Evolutionary conservation across 345 rosid genomes (phyloP).

Genomic region (Excoecaria agallocha): DNA sequence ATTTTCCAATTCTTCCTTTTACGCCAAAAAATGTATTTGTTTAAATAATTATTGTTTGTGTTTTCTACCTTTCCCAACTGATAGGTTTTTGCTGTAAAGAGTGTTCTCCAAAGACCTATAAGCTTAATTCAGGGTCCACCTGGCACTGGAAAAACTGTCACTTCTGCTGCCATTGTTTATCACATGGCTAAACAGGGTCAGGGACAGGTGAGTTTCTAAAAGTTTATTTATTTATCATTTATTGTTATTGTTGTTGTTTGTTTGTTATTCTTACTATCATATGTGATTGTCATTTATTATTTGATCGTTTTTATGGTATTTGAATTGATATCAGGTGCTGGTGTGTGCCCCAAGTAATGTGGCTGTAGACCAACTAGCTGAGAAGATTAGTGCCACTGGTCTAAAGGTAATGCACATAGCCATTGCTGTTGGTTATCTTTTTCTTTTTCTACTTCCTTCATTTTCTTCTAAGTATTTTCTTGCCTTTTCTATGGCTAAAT

Average conservation of each 20-base stretch:
- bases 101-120: conserved; percentile 96
- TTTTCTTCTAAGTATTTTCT: neutral
- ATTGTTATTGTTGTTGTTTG: too few relatives aligned
- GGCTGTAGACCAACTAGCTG: conserved; percentile 99
- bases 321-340: conserved; percentile 57
- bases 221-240: too few relatives aligned
- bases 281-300: neutral
- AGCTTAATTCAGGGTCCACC: conserved; percentile 99
- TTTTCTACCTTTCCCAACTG: conserved; percentile 10
- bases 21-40: neutral
- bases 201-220: conserved; percentile 63
- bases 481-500: neutral
- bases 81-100: conserved; percentile 96
- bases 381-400: conserved; percentile 98
- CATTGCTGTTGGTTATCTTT: neutral
- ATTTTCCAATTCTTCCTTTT: neutral
- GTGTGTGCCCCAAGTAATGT: conserved; percentile 99
- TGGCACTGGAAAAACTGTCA: conserved; percentile 99
- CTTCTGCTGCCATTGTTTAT: conserved; percentile 98
- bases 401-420: conserved; percentile 56
- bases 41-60: neutral
- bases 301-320: neutral
- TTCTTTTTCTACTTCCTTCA: neutral
- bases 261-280: too few relatives aligned
- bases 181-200: conserved; percentile 99